A percentile compares a stretch with the other conserved stretches of the same genome.
Conservation (phyloP, 2,329 filamentous ascomycete genomes). For the Cytospora chrysosperma region DNA sequence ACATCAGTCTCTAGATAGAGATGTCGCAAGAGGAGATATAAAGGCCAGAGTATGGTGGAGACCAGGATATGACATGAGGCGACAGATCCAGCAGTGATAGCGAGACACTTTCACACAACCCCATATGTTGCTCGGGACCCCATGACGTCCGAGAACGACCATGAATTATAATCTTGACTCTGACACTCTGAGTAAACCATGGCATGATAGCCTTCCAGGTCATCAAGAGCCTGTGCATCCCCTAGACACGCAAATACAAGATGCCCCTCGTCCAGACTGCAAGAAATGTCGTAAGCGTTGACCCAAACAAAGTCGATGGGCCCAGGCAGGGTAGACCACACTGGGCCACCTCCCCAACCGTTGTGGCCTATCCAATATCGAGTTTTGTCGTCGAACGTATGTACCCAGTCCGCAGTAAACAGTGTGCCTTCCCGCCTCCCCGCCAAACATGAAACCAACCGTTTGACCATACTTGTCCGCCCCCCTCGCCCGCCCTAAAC, state of each 20-base stretch:
- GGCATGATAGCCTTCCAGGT: neutral
- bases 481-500: too few species aligned
- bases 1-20: neutral
- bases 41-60: too few species aligned
- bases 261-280: neutral
- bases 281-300: neutral
- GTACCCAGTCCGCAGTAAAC: constrained; percentile 6
- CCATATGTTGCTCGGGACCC: neutral
- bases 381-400: neutral
- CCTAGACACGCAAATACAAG: neutral
- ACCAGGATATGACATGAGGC: too few species aligned
- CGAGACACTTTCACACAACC: neutral
- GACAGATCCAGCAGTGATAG: too few species aligned
- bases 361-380: neutral
- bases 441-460: constrained; percentile 12
- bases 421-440: constrained; percentile 4
- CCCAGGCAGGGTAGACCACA: neutral
- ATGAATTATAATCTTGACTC: neutral
- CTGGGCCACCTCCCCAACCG: neutral
- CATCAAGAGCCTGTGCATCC: neutral
- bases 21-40: too few species aligned
- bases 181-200: neutral
- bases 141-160: neutral
- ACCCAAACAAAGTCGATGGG: neutral
- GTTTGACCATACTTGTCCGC: neutral